Evolutionary conservation across 2,329 filamentous ascomycete species (phyloP), one percentile per base, ranked within the genome.

Genomic region (Lachnum nothofagi): DNA sequence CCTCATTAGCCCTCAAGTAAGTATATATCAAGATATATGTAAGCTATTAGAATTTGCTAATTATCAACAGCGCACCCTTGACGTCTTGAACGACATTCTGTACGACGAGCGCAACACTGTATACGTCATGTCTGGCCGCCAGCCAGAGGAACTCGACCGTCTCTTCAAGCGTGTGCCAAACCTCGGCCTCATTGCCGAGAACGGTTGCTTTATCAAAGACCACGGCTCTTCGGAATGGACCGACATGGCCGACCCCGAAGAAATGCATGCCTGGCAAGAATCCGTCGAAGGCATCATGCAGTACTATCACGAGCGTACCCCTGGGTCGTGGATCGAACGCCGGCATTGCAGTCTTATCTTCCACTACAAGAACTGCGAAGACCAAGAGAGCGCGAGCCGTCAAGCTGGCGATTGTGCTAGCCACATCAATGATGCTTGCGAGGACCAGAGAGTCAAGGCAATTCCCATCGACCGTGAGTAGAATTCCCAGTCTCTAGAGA

Each of bases 361-460:
- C 74, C 88, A 95, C 68, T 94, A 93, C 70, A 86, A 87, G 65
- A 83, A 83, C 45, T 85, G 86, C 1, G 86, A 89, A 47, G 88
- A 96, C 64, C 80, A 80, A 49, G 81, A 85, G 44, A 78, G 80
- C 20, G 91, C 91, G 0, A 76, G 79, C 49, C 83, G 89, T 17
- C 86, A 91, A 60, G 91, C 90, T 0, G 86, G 85, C 17, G 91
- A 97, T 65, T 95, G 90, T 63, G 89, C 89, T 0, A 91, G 88
- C 54, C 91, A 96, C 62, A 93, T 97, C 74, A 97, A 97, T 64
- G 91, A 95, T 63, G 87, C 89, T 0, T 95, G 90, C 65, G 85
- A 89, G 64, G 80, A 78, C 47, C 88, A 94, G 68, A 79, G 83
- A 25, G 86, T 97, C 4, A 88, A 90, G 63, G 91, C 91, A 4